phyloP scores from a whole-genome alignment of 2,329 filamentous ascomycete species.

The Pseudocercospora pini-densiflorae region DNA sequence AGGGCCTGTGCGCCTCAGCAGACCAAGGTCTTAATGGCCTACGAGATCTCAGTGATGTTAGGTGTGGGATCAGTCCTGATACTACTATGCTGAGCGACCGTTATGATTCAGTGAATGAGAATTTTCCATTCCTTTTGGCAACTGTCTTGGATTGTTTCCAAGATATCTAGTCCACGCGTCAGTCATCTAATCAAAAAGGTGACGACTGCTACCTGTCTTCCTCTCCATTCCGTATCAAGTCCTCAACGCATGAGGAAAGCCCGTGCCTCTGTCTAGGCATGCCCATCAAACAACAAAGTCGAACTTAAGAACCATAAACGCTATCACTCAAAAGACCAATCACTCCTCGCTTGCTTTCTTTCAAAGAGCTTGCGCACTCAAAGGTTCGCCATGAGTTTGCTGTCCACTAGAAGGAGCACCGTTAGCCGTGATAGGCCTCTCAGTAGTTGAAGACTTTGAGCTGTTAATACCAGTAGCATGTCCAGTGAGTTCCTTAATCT shows the following conservation, averaged over 20 bases:
- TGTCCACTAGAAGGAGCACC: constrained; percentile 12
- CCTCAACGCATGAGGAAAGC: neutral
- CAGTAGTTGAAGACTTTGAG: neutral
- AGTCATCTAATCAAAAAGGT: neutral
- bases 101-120: neutral
- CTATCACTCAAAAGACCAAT: neutral
- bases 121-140: neutral
- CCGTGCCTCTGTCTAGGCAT: neutral
- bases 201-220: neutral
- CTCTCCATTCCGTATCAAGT: neutral
- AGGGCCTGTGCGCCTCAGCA: too few relatives aligned
- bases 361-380: constrained; percentile 9
- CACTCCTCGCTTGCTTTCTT: neutral
- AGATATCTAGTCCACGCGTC: neutral
- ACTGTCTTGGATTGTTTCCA: neutral
- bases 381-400: constrained; percentile 19
- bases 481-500: constrained; percentile 31
- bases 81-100: too few relatives aligned
- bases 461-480: constrained; percentile 7
- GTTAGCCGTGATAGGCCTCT: constrained; percentile 17
- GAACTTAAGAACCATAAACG: neutral
- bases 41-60: too few relatives aligned
- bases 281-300: constrained; percentile 1
- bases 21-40: too few relatives aligned
- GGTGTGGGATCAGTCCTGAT: too few relatives aligned